These are phyloP conservation scores for Mitragyna speciosa DNA, from an alignment of 257 asterid species.

Conservation along the genomic window DNA sequence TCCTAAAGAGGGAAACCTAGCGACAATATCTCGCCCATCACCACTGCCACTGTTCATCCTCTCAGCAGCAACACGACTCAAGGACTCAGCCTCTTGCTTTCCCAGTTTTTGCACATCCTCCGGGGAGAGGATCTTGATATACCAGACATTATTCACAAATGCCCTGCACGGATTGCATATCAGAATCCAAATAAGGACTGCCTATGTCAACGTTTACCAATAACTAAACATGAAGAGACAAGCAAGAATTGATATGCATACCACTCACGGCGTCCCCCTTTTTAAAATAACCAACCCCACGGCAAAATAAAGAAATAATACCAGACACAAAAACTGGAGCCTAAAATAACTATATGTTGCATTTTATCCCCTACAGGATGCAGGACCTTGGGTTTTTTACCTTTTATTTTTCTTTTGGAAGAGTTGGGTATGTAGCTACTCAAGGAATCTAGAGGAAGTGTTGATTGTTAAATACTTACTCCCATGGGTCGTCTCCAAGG, in stretches of 20 bases:
- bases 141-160: slow-evolving; percentile 89
- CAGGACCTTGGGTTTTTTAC: not conserved
- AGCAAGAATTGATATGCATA: not conserved
- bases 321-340: not conserved
- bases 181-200: slow-evolving; percentile 12
- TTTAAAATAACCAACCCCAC: not conserved
- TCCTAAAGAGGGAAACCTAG: slow-evolving; percentile 65
- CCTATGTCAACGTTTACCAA: not conserved
- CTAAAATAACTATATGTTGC: not conserved
- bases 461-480: slow-evolving; percentile 47
- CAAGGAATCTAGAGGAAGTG: not conserved
- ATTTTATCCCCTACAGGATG: not conserved
- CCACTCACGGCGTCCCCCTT: not conserved
- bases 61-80: slow-evolving; percentile 42
- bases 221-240: not conserved
- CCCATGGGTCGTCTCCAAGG: slow-evolving; percentile 99
- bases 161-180: slow-evolving; percentile 47
- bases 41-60: slow-evolving; percentile 38
- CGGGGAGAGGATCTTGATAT: slow-evolving; percentile 91
- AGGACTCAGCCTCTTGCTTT: slow-evolving; percentile 63
- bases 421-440: not conserved
- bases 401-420: not conserved
- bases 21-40: slow-evolving; percentile 51
- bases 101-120: slow-evolving; percentile 83
- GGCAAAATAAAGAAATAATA: not conserved